phyloP scores from a whole-genome alignment of 306 rosid genomes.

The Elaeagnus macrophylla region DNA sequence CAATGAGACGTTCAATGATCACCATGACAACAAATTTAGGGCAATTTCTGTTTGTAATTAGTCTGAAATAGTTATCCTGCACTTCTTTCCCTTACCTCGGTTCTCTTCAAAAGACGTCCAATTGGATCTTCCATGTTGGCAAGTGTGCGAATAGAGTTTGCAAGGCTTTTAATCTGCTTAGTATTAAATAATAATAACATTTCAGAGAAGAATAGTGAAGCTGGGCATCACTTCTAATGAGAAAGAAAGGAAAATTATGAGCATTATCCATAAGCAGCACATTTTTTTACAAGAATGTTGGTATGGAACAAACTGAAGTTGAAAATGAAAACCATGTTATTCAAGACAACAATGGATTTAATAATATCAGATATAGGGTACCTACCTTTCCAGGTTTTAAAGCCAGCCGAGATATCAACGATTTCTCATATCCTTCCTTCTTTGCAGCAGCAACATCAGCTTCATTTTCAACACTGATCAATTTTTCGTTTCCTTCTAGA shows the following conservation, averaged over 20 bases:
- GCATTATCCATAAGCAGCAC: not conserved
- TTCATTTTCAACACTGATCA: slow-evolving; percentile 69
- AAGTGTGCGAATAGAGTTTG: slow-evolving; percentile 62
- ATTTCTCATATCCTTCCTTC: slow-evolving; percentile 67
- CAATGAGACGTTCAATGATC: slow-evolving; percentile 21
- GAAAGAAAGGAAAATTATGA: slow-evolving; percentile 2
- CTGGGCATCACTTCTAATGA: slow-evolving; percentile 4
- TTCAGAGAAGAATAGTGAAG: slow-evolving; percentile 19
- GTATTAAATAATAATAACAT: slow-evolving; percentile 4
- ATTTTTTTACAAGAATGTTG: not conserved
- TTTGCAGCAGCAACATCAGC: slow-evolving; percentile 74
- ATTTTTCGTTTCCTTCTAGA: slow-evolving; percentile 56
- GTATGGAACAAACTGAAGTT: slow-evolving; percentile 1
- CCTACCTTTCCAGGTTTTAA: slow-evolving; percentile 82
- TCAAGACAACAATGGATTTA: not conserved
- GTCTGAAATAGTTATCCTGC: slow-evolving; percentile 1
- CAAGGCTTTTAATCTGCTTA: slow-evolving; percentile 72
- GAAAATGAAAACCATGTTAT: not conserved
- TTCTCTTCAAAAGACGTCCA: slow-evolving; percentile 64
- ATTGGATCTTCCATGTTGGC: slow-evolving; percentile 97
- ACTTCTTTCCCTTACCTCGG: slow-evolving; percentile 47
- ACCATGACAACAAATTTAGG: not conserved
- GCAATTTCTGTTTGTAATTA: not conserved
- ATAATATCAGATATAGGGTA: slow-evolving; percentile 15
- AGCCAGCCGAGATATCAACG: slow-evolving; percentile 71